Evolutionary conservation across 1,284 basidiomycete genomes (phyloP), one percentile per base, ranked within the genome.

Genomic region (Malassezia vespertilionis): DNA sequence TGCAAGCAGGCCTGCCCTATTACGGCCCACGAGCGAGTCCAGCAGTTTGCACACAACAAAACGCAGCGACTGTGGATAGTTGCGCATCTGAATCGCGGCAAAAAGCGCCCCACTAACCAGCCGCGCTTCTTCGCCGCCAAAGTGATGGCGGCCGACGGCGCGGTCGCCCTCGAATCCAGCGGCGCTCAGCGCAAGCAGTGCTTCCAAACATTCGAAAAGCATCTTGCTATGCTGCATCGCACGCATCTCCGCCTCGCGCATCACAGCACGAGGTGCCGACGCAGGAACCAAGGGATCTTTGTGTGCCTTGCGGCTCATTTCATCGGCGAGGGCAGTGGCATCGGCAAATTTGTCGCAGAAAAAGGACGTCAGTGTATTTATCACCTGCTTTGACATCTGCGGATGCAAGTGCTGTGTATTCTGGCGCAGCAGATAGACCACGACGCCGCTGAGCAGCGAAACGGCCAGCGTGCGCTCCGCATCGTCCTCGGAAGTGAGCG

Each of bases 321-420:
- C 56, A 22, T 60, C 57, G 12, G 62, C 60, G 22, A 69, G 52
- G 32, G 49, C 38, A 36, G 86, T 83, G 14, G 80, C 78, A 65
- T 93, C 85, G 52, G 87, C 82, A 33, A 95, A 74, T 72, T 93
- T 95, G 44, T 80, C 81, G 55, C 80, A 78, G 66, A 83, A 91
- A 75, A 96, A 97, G 4, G 76, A 74, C 0, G 81, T 78, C 42
- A 97, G 76, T 4, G 89, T 86, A 52, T 81, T 55, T 11, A 34
- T 34, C 37, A 85, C 80, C 72, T 90, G 87, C 20, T 80, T 77
- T 65, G 83, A 89, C 49, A 93, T 41, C 34, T 34, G 14, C 20
- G 21, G n/a, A n/a, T n/a, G n/a, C n/a, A n/a, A n/a, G 23, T 14
- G 22, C 21, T 38, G 24, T 21, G 2, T 50, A 18, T 11, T 30